These are phyloP conservation scores for Aegilops speltoides DNA, from an alignment of 176 grass and related monocot genomes.

Conservation along the genomic window DNA sequence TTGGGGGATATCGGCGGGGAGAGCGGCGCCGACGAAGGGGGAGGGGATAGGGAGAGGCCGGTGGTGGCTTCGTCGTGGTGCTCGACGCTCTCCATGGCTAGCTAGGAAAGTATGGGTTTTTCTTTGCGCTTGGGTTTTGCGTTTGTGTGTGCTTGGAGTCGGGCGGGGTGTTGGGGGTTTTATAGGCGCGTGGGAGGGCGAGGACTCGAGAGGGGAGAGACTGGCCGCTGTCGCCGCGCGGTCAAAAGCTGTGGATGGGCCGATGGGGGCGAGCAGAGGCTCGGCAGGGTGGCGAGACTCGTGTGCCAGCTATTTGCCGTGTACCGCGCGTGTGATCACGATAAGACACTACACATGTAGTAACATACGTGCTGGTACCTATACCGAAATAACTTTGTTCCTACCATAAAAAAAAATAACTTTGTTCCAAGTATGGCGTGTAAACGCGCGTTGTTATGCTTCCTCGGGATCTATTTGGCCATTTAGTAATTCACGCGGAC, in stretches of 20 bases:
- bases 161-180: slow-evolving; percentile 19
- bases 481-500: too few species aligned
- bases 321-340: neutral
- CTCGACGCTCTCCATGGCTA: slow-evolving; percentile 28
- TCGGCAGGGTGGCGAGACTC: neutral
- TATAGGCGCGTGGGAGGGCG: slow-evolving; percentile 42
- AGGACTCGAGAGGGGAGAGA: neutral
- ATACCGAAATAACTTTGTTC: neutral
- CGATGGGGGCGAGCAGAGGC: neutral
- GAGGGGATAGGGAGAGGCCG: neutral
- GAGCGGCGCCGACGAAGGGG: slow-evolving; percentile 17
- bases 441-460: neutral
- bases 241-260: neutral
- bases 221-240: neutral
- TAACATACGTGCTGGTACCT: neutral
- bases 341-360: neutral
- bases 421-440: neutral
- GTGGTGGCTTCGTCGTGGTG: neutral
- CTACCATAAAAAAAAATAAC: too few species aligned
- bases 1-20: slow-evolving; percentile 26
- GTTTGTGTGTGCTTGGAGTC: slow-evolving; percentile 4
- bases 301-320: neutral
- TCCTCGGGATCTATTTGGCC: neutral
- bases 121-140: neutral
- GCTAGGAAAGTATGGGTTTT: neutral